Base-by-base conservation (phyloP, 441 rosid species). In the Mallotus repandus region DNA sequence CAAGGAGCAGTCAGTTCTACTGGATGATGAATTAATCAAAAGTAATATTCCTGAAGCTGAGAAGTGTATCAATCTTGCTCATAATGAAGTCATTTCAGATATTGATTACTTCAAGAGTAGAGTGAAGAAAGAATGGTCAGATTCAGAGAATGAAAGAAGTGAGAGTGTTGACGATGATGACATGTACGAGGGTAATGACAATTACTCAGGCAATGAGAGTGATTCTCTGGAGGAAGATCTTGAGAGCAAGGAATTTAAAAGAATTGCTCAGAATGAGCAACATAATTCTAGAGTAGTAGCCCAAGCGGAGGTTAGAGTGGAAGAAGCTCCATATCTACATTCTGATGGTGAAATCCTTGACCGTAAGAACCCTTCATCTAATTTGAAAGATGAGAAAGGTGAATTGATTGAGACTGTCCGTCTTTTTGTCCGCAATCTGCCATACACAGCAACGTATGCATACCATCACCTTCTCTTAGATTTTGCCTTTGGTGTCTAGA, bases 71-170 rank as follows among this genome's bases (percentile, higher is more conserved):
- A 77, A 70, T 76, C 57, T 77, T 75, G 86, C 86, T 54, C 66
- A 64, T 63, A 86, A 78, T 76, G 91, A 86, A 79, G 89, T 78
- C n/a, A 73, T 86, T 77, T 90, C 97, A 57, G 97, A 93, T 85
- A 78, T 82, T 86, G 98, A 96, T 71, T 96, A 96, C 74, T 90
- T 96, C 78, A 93, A 88, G 85, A 96, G 99, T 83, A 93, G 88
- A 80, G 79, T 93, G 56, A 90, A 86, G 85, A 89, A 85, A 81
- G 85, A 85, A 45, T 84, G 90, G 89, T 88, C 87, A 3, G 97
- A 88, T 82, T 90, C 95, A 38, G 99, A 91, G n/a, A 84, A 82
- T 78, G 90, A 85, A 56, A 94, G 87, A 10, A 84, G 80, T 75
- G 88, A 84, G 52, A 74, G 77, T 63, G 84, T 61, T 65, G 82